phyloP scores from a whole-genome alignment of 306 rosid genomes.

The Acmispon strigosus region DNA sequence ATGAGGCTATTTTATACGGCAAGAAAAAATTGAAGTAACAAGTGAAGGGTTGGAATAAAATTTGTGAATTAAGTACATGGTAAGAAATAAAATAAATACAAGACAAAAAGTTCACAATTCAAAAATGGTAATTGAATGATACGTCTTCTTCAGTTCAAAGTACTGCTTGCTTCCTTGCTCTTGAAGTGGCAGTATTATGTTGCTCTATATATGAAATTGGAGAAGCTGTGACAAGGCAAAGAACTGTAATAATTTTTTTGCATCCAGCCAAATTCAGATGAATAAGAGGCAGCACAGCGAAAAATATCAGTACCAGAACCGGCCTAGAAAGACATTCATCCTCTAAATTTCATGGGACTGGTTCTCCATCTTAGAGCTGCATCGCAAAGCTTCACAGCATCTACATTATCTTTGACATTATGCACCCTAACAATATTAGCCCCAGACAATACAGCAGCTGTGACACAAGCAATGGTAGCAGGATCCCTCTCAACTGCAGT shows the following conservation, averaged over 20 bases:
- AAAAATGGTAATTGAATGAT: not conserved
- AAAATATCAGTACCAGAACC: not conserved
- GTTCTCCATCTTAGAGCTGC: constrained; percentile 48
- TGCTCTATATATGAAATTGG: constrained; percentile 7
- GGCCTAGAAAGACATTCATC: not conserved
- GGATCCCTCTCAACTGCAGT: constrained; percentile 64
- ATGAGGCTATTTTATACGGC: not conserved
- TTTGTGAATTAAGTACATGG: not conserved
- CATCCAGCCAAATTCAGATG: not conserved
- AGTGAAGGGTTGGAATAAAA: not conserved
- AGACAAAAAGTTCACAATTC: not conserved
- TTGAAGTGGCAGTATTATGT: not conserved
- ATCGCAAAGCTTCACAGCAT: constrained; percentile 77
- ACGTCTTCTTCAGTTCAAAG: not conserved
- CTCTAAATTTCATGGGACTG: constrained; percentile 14
- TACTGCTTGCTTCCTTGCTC: not conserved
- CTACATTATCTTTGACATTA: constrained; percentile 68
- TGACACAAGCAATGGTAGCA: constrained; percentile 72
- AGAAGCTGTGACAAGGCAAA: not conserved
- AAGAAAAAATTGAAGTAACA: too few relatives aligned
- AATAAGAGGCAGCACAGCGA: not conserved
- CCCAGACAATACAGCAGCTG: constrained; percentile 58
- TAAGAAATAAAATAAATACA: not conserved
- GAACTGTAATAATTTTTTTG: not conserved
- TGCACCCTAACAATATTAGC: constrained; percentile 90